A percentile compares a stretch with the other conserved stretches of the same genome.
Evolutionary conservation across 1,139 yeast species (phyloP).

Genomic region (Pichia sp.): DNA sequence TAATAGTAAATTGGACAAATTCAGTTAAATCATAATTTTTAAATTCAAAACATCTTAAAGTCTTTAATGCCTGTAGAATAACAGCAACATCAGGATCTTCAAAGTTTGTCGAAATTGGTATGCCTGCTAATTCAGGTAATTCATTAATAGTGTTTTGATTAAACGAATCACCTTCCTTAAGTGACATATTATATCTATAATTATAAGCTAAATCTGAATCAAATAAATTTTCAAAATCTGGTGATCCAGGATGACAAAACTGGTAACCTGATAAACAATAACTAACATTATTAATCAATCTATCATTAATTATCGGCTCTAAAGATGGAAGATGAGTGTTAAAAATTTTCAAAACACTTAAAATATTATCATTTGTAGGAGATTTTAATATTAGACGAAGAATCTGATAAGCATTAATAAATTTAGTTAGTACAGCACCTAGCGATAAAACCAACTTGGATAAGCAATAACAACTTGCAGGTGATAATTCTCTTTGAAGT

Average conservation of each 20-base stretch:
- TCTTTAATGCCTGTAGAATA: slow-evolving; percentile 61
- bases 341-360: slow-evolving; percentile 63
- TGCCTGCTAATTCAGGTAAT: slow-evolving; percentile 19
- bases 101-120: slow-evolving; percentile 31
- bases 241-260: slow-evolving; percentile 86
- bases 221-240: slow-evolving; percentile 60
- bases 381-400: slow-evolving; percentile 77
- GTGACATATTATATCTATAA: slow-evolving; percentile 67
- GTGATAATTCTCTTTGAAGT: slow-evolving; percentile 67
- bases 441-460: slow-evolving; percentile 84
- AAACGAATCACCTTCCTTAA: slow-evolving; percentile 52
- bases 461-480: slow-evolving; percentile 84
- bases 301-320: slow-evolving; percentile 63
- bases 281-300: slow-evolving; percentile 67
- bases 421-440: slow-evolving; percentile 93
- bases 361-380: slow-evolving; percentile 74
- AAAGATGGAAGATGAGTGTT: slow-evolving; percentile 75
- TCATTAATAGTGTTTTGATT: slow-evolving; percentile 14
- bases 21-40: slow-evolving; percentile 74
- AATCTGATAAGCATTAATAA: slow-evolving; percentile 68
- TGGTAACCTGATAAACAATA: slow-evolving; percentile 75
- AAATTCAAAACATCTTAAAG: slow-evolving; percentile 71
- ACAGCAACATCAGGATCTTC: slow-evolving; percentile 37
- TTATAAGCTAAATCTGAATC: slow-evolving; percentile 64
- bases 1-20: slow-evolving; percentile 77